phyloP scores from a whole-genome alignment of 768 basidiomycete genomes.

The Kwoniella europaea region DNA sequence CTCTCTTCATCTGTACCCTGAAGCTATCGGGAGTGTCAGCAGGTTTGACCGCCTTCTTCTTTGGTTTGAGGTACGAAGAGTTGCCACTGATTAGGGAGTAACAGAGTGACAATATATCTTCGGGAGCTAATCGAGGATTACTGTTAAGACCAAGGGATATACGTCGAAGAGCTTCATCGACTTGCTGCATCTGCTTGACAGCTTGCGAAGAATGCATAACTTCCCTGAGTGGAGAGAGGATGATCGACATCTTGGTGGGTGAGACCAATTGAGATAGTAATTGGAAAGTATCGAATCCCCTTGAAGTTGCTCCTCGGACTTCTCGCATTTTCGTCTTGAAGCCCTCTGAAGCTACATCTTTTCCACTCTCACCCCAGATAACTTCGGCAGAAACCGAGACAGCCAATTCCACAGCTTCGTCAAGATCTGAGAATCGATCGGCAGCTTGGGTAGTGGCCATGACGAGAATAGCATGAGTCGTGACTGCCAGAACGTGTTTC shows the following conservation, averaged over 20 bases:
- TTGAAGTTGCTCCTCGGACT: slow-evolving; percentile 79
- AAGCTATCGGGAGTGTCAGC: slow-evolving; percentile 64
- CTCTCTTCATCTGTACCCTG: slow-evolving; percentile 79
- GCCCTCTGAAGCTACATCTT: slow-evolving; percentile 82
- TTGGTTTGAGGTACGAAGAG: slow-evolving; percentile 78
- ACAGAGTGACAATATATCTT: slow-evolving; percentile 78
- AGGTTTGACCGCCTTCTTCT: slow-evolving; percentile 57
- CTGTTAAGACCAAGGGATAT: slow-evolving; percentile 82
- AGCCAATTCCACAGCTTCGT: slow-evolving; percentile 76
- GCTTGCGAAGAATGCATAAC: slow-evolving; percentile 87
- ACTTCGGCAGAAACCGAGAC: slow-evolving; percentile 84
- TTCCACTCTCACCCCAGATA: slow-evolving; percentile 90
- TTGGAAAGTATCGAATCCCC: slow-evolving; percentile 82
- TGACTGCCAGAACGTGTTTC: slow-evolving; percentile 86
- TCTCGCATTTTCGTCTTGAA: slow-evolving; percentile 96
- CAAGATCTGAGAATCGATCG: slow-evolving; percentile 68
- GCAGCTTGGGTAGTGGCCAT: slow-evolving; percentile 69
- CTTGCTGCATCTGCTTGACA: slow-evolving; percentile 75
- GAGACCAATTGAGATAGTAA: slow-evolving; percentile 78
- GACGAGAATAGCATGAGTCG: slow-evolving; percentile 78
- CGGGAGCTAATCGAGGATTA: slow-evolving; percentile 72
- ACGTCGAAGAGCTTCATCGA: slow-evolving; percentile 85
- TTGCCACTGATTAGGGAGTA: slow-evolving; percentile 91
- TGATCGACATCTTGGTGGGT: slow-evolving; percentile 72
- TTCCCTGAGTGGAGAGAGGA: slow-evolving; percentile 77